Conservation (phyloP, 768 basidiomycete genomes). For the Trametes maxima region DNA sequence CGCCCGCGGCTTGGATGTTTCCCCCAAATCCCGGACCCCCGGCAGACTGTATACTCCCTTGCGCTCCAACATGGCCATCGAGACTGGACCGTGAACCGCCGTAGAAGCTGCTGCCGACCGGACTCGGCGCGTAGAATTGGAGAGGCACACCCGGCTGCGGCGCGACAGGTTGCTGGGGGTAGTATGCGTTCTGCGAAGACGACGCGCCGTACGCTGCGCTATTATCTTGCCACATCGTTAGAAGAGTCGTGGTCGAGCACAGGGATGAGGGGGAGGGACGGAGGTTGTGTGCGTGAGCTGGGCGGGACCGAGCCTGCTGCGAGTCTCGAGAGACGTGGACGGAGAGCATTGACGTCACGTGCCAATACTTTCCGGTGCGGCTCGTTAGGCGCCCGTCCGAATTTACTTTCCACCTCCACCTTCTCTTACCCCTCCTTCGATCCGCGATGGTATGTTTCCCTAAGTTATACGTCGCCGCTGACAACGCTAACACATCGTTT, state of each 20-base stretch:
- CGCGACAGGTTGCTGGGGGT: slow-evolving; percentile 44
- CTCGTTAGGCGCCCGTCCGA: slow-evolving; percentile 3
- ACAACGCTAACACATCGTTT: neutral
- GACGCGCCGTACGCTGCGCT: slow-evolving; percentile 58
- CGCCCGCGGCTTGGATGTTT: slow-evolving; percentile 69
- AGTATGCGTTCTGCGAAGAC: slow-evolving; percentile 63
- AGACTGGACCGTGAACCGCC: slow-evolving; percentile 74
- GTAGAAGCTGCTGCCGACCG: slow-evolving; percentile 63
- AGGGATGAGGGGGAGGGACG: slow-evolving; percentile 3
- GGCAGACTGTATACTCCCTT: slow-evolving; percentile 53
- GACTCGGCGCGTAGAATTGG: slow-evolving; percentile 75
- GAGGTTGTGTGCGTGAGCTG: slow-evolving; percentile 9
- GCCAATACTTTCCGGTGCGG: neutral
- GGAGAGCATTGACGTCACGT: slow-evolving; percentile 21
- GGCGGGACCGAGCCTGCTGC: neutral
- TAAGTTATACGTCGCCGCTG: neutral
- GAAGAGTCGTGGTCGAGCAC: slow-evolving; percentile 2
- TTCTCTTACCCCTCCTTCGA: slow-evolving; percentile 15
- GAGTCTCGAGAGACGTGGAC: slow-evolving; percentile 22
- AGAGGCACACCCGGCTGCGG: slow-evolving; percentile 56
- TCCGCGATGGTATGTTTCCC: slow-evolving; percentile 31
- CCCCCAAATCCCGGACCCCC: slow-evolving; percentile 61
- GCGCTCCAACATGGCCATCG: slow-evolving; percentile 65
- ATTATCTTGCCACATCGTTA: slow-evolving; percentile 76
- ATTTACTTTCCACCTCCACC: slow-evolving; percentile 5